phyloP scores from a whole-genome alignment of 192 early-diverging fungal species.

The Coemansia sp. region DNA sequence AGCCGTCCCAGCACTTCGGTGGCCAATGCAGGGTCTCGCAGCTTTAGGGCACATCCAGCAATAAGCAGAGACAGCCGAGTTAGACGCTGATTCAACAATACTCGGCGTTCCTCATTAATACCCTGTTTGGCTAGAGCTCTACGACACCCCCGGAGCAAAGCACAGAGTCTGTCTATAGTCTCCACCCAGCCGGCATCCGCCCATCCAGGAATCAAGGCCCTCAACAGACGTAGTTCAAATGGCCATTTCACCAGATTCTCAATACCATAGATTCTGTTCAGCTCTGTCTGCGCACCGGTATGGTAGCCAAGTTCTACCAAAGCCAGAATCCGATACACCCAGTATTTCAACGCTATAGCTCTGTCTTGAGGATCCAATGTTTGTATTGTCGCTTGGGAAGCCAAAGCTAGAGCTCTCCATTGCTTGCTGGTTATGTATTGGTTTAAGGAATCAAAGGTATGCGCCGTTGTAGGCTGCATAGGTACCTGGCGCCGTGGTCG shows the following conservation, averaged over 20 bases:
- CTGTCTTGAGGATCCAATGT: constrained; percentile 4
- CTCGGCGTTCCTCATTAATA: background rate
- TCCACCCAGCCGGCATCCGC: constrained; percentile 5
- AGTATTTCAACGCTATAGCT: constrained; percentile 13
- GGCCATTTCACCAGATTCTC: constrained; percentile 23
- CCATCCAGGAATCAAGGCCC: constrained; percentile 22
- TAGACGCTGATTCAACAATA: constrained; percentile 8
- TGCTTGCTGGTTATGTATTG: constrained; percentile 30
- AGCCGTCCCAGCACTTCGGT: constrained; percentile 7
- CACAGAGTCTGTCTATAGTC: constrained; percentile 16
- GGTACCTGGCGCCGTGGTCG: constrained; percentile 35
- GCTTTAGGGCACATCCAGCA: background rate
- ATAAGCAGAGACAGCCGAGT: constrained; percentile 23
- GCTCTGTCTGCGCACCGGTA: constrained; percentile 14
- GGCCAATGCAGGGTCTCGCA: constrained; percentile 17
- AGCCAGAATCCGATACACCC: constrained; percentile 35
- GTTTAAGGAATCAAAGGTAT: constrained; percentile 37
- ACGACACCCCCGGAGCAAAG: constrained; percentile 23
- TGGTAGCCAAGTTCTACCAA: constrained; percentile 6
- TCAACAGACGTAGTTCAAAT: constrained; percentile 35
- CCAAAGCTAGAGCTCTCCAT: constrained; percentile 40
- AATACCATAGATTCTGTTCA: constrained; percentile 13
- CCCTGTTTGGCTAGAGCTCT: background rate
- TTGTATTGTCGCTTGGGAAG: constrained; percentile 18
- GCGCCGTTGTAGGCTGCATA: background rate